Conservation (phyloP, 1,139 yeast species). For the Neolecta irregularis region DNA sequence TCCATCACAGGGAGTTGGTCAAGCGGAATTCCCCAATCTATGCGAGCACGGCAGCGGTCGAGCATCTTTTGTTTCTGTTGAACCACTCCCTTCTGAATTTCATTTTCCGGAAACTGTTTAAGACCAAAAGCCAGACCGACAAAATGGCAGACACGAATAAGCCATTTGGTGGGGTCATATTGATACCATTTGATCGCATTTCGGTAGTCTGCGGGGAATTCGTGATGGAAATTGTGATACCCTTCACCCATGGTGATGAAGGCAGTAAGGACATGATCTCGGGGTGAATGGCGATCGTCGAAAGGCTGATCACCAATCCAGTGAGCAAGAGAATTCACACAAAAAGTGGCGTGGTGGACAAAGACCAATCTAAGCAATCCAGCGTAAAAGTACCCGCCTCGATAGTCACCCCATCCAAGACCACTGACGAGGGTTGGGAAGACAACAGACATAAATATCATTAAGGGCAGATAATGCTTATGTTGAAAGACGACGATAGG, state of each 20-base stretch:
- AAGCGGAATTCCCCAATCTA: slow-evolving; percentile 88
- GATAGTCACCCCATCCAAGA: slow-evolving; percentile 68
- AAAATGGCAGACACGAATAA: slow-evolving; percentile 55
- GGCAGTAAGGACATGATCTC: slow-evolving; percentile 91
- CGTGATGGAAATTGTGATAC: slow-evolving; percentile 98
- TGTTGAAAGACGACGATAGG: slow-evolving; percentile 88
- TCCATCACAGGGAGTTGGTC: slow-evolving; percentile 84
- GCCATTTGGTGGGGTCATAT: slow-evolving; percentile 87
- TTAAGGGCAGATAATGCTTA: slow-evolving; percentile 62
- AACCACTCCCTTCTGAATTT: slow-evolving; percentile 86
- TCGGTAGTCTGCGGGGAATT: slow-evolving; percentile 96
- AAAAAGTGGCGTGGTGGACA: slow-evolving; percentile 96
- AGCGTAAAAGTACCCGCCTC: slow-evolving; percentile 85
- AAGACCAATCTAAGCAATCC: slow-evolving; percentile 70
- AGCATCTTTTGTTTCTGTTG: slow-evolving; percentile 96
- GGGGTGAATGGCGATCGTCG: slow-evolving; percentile 93
- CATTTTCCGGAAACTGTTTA: slow-evolving; percentile 86
- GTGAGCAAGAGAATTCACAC: slow-evolving; percentile 96
- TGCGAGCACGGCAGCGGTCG: slow-evolving; percentile 57
- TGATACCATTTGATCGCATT: slow-evolving; percentile 97
- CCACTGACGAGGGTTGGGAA: slow-evolving; percentile 71
- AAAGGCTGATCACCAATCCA: slow-evolving; percentile 97
- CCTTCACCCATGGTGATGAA: slow-evolving; percentile 96
- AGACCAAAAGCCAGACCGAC: slow-evolving; percentile 80
- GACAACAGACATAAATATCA: slow-evolving; percentile 52